Evolutionary conservation across 2,329 filamentous ascomycete genomes (phyloP), one percentile per base, ranked within the genome.

Genomic region (Emmonsiellopsis sp.): DNA sequence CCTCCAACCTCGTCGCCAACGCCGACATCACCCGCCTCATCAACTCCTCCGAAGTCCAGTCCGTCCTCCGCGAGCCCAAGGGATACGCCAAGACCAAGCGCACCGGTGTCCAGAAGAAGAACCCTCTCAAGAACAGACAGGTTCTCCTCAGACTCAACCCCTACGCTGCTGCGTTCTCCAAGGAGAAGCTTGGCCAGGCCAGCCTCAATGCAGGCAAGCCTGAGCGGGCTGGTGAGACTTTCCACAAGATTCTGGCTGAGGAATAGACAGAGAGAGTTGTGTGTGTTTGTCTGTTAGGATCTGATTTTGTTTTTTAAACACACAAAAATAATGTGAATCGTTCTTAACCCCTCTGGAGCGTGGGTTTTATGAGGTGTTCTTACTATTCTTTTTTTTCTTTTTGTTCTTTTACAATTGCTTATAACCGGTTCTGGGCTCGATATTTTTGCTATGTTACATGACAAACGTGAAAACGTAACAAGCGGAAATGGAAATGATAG

Each of bases 31-130:
- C 84, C 79, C 93, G 94, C 77, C 84, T 98, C 71, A 98, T 98
- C 87, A 98, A 98, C 89, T 92, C 87, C 70, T 90, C 89, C 70
- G 93, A 98, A 81, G 87, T 97, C 76, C 93, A 98, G 86, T 88
- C 86, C 76, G 92, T 95, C 56, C 84, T 98, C 70, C 85, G 87
- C 67, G 89, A 86, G 58, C 89, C 91, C 76, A 93, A 91, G 82
- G 93, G 93, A 67, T 84, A 86, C 66, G 84, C 89, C 71, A 78
- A 84, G 71, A 94, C 90, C 77, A 96, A 96, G 85, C 89, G 93
- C 72, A 78, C 81, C 65, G 78, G 82, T 70, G 89, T 95, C 65
- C 92, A 96, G 84, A 98, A 98, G 90, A 97, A 97, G 91, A 98
- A 98, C 84, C 93, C 93, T 70, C 90, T 98, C 66, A 82, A 81